Base-by-base conservation (phyloP, 2,329 filamentous ascomycete genomes). In the Pestalotiopsis sp. region DNA sequence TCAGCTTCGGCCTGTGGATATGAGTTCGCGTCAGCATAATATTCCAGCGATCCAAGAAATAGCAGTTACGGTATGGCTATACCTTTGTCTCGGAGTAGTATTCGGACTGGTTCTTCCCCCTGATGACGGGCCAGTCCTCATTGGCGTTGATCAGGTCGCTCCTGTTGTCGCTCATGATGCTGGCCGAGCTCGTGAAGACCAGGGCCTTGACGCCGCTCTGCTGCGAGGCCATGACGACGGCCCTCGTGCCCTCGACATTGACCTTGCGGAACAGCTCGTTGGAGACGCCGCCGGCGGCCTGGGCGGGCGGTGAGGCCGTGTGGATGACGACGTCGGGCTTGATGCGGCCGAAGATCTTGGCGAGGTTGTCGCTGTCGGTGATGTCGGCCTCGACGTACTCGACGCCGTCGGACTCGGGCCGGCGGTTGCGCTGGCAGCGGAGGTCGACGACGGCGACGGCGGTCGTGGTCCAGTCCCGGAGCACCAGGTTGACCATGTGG, bases 41-140 rank as follows among this genome's bases (percentile, higher is more conserved):
- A 23, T 25, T 49, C 13, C 20, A 25, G 20, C 14, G 12, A 9
- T 11, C 5, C 2, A 13, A 49, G n/a, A 45, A 7, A 38, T n/a
- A 25, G 31, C 14, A 49, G 14, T 25, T 36, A 20, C 11, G n/a
- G 27, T n/a, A 41, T 20, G 13, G 27, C 65, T 73, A 61, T 74
- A 92, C 93, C 89, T 98, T 98, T 14, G 94, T 97, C 82, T 95
- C 91, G 38, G 94, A 94, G 81, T 98, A 98, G 81, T 94, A 94
- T 80, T 94, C 92, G 67, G 85, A 85, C 80, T 95, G 91, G 73
- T 89, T 82, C 69, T 87, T 87, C 39, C 93, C 93, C 61, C 89
- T 86, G 66, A 96, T 90, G 64, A 92, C 86, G 36, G 93, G 93
- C 86, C 92, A 94, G 61, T 87, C 84, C 85, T 98, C 95, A 80